Base-by-base conservation (phyloP, 352 stramenopile genomes). In the Pythium graminicola region DNA sequence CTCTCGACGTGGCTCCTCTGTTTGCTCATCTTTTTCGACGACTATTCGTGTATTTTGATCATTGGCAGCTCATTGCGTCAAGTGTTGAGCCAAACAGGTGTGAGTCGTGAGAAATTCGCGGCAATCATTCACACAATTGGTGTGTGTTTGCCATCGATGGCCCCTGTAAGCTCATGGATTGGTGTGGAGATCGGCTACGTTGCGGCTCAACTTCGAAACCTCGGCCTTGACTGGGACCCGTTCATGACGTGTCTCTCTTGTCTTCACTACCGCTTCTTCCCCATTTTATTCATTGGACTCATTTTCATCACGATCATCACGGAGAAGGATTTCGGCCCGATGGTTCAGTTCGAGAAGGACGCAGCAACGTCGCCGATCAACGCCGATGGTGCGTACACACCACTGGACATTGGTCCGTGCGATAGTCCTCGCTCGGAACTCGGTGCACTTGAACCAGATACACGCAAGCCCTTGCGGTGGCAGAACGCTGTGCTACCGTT, bases 21-120 rank as follows among this genome's bases (percentile, higher is more conserved):
- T 43, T 61, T 90, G 44, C 64, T 93, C 50, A 92, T 95, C 61
- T 96, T 96, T 73, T 96, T 96, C 54, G 87, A 96, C 59, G 87
- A 96, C 67, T 96, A 95, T 69, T 93, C 85, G 57, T 94, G 79
- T 57, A 95, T 95, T 40, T 62, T 96, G 16, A 95, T 96, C 65
- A 81, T 95, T 39, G 87, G 87, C 49, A 93, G 81, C 64, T 91
- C 84, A 46, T 67, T 93, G 42, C 81, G 81, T 24, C 80, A 86
- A 54, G 81, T 93, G 31, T 50, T 93, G 32, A 87, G 76, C 49
- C 68, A 91, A 49, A 92, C 80, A 1, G 78, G 85, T 33, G 84
- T 95, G 41, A 92, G 80, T 49, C 73, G 73, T 16, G 85, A 93
- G 45, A 96, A 96, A 50, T 95, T 95, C 50, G 85, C 86, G 9